phyloP scores from a whole-genome alignment of 345 rosid species.

The Populus tremula region DNA sequence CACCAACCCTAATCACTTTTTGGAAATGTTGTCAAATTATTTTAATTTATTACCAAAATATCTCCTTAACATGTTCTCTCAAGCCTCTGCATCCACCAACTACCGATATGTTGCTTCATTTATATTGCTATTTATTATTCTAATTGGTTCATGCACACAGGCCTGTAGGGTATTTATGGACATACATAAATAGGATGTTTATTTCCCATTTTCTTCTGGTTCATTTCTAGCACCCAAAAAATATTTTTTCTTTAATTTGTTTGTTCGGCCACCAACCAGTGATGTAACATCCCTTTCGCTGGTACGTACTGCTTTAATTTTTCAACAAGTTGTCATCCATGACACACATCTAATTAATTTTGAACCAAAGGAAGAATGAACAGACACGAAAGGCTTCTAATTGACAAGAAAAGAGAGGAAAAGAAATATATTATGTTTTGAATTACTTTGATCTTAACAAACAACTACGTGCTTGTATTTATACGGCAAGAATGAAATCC shows the following conservation, averaged over 20 bases:
- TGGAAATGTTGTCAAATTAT: no score
- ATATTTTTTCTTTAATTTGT: background rate
- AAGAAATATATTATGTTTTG: background rate
- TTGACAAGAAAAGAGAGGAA: background rate
- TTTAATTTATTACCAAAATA: background rate
- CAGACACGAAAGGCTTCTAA: background rate
- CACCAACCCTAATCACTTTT: no score
- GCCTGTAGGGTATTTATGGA: background rate
- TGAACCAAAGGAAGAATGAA: background rate
- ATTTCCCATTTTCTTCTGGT: background rate
- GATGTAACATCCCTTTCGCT: background rate
- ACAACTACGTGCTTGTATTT: no score
- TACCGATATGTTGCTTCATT: background rate
- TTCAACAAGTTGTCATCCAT: background rate
- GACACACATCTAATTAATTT: background rate
- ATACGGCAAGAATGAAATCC: no score
- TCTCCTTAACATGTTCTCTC: background rate
- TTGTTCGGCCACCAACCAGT: constrained; percentile 1
- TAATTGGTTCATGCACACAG: background rate
- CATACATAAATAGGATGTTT: background rate
- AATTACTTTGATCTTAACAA: no score
- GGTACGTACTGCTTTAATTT: background rate
- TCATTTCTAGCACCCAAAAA: background rate
- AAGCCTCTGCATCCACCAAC: background rate
- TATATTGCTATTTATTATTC: background rate